Percentiles rank a stretch among this genome's conserved stretches.
Conservation (phyloP, 106 monocot species). For the Dactylorhiza incarnata region DNA sequence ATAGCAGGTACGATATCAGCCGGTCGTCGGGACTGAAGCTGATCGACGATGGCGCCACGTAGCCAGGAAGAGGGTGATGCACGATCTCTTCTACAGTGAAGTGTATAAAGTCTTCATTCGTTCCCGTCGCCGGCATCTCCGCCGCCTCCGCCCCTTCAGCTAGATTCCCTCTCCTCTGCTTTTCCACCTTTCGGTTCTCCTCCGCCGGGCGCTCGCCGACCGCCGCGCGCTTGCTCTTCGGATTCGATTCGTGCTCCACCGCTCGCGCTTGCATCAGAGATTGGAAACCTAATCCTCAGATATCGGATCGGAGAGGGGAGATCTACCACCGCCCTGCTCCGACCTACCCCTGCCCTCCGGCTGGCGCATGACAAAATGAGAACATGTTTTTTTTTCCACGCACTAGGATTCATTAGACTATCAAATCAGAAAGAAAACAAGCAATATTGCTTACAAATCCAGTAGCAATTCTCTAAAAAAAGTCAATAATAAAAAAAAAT, state of each 20-base stretch:
- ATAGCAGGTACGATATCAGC: conserved; percentile 56
- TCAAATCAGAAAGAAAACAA: too few relatives aligned
- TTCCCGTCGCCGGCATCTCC: conserved; percentile 35
- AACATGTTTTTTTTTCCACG: neutral
- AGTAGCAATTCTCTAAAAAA: too few relatives aligned
- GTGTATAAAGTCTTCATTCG: conserved; percentile 26
- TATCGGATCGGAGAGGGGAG: conserved; percentile 3
- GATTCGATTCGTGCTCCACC: conserved; percentile 1
- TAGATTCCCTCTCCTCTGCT: conserved; percentile 7
- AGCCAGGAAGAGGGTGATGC: conserved; percentile 77
- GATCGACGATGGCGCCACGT: conserved; percentile 57
- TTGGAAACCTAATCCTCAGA: neutral
- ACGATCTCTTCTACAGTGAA: conserved; percentile 76
- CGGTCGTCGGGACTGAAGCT: conserved; percentile 92
- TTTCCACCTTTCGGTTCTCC: conserved; percentile 12
- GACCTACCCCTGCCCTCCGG: neutral
- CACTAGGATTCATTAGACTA: neutral
- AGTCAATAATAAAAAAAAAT: too few relatives aligned
- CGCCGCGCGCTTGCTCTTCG: conserved; percentile 7
- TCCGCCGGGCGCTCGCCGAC: neutral
- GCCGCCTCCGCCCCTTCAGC: neutral
- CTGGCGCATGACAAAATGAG: neutral
- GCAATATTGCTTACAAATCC: too few relatives aligned
- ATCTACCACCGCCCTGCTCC: conserved; percentile 6
- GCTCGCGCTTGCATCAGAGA: conserved; percentile 30